Percentiles rank a stretch among this genome's conserved stretches.
Evolutionary conservation across 2,329 filamentous ascomycete genomes (phyloP).

Genomic region (Fusarium sp.): DNA sequence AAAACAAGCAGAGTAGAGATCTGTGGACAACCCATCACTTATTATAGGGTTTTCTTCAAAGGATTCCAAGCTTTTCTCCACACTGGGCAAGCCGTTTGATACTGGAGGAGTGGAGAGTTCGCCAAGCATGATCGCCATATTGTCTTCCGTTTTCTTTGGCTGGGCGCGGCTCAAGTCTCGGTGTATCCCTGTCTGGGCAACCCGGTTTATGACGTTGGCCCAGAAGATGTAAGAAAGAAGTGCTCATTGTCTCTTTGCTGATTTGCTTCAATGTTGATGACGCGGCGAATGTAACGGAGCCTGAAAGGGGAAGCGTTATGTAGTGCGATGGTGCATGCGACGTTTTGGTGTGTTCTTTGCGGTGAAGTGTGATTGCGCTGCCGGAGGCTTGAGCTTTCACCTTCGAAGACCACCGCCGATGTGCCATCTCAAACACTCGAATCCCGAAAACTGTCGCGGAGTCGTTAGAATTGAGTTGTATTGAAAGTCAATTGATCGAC

Average conservation of each 20-base stretch:
- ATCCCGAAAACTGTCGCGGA: neutral
- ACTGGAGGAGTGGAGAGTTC: constrained; percentile 30
- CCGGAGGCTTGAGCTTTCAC: neutral
- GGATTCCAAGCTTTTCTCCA: neutral
- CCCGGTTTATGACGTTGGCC: constrained; percentile 35
- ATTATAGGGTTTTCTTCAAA: constrained; percentile 25
- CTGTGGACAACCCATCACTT: constrained; percentile 1
- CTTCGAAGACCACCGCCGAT: neutral
- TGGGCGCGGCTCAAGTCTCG: constrained; percentile 21
- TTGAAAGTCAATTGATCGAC: neutral
- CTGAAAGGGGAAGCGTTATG: neutral
- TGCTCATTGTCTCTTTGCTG: neutral
- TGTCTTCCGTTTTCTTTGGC: constrained; percentile 20
- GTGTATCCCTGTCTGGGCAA: constrained; percentile 35
- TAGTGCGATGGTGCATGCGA: neutral
- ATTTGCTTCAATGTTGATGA: constrained; percentile 15
- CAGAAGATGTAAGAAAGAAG: constrained; percentile 11
- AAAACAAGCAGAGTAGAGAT: neutral
- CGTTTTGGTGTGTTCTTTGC: neutral
- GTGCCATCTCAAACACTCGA: neutral
- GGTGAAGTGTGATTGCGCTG: fast-evolving
- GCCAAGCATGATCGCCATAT: constrained; percentile 39
- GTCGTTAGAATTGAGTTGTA: neutral
- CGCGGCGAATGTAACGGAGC: constrained; percentile 2
- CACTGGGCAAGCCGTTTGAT: neutral